A percentile compares a stretch with the other conserved stretches of the same genome.
phyloP scores from a whole-genome alignment of 306 rosid genomes.

The Medicago truncatula region MtrunA17r5.0-ANR NC_053042.1:5158001-5158500 shows the following conservation, averaged over 20 bases:
- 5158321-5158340: neutral
- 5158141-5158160: no score
- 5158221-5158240: neutral
- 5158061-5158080: no score
- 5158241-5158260: neutral
- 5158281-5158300: neutral
- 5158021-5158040: no score
- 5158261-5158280: neutral
- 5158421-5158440: conserved; percentile 46
- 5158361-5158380: neutral
- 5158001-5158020: no score
- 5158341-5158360: neutral
- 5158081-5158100: no score
- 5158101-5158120: no score
- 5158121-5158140: no score
- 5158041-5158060: no score
- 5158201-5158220: no score
- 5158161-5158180: no score
- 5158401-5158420: conserved; percentile 40
- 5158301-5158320: neutral
- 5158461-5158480: conserved; percentile 54
- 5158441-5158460: conserved; percentile 45
- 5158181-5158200: no score
- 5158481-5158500: conserved; percentile 54
- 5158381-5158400: neutral